phyloP scores from a whole-genome alignment of 2,329 filamentous ascomycete genomes.

The Plenodomus lindquistii region DNA sequence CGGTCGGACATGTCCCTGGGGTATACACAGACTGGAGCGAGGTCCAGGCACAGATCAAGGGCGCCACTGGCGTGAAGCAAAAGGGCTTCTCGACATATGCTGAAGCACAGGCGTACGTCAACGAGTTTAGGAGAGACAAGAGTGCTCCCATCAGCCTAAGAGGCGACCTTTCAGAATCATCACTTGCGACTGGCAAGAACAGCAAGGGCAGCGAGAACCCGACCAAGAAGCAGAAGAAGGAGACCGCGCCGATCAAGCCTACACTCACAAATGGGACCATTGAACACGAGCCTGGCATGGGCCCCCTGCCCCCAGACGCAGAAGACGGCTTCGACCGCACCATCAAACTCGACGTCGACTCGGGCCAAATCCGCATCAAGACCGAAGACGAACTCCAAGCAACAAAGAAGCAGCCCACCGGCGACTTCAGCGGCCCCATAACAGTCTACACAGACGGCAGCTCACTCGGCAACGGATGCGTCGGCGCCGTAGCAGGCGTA shows the following conservation, averaged over 20 bases:
- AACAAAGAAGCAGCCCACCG: slow-evolving; percentile 52
- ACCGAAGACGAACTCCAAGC: slow-evolving; percentile 52
- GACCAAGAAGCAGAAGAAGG: slow-evolving; percentile 46
- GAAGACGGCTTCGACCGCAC: slow-evolving; percentile 66
- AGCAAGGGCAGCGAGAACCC: slow-evolving; percentile 21
- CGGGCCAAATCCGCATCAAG: slow-evolving; percentile 61
- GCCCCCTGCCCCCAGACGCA: slow-evolving; percentile 58
- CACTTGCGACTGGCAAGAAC: slow-evolving; percentile 16
- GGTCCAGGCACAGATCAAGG: slow-evolving; percentile 73
- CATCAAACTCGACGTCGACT: slow-evolving; percentile 57
- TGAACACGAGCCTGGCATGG: slow-evolving; percentile 54
- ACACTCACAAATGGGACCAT: slow-evolving; percentile 16
- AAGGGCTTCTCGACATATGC: slow-evolving; percentile 53
- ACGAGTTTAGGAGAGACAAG: slow-evolving; percentile 31
- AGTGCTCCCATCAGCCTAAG: slow-evolving; percentile 31
- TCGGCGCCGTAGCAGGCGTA: slow-evolving; percentile 61
- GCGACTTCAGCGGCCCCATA: slow-evolving; percentile 54
- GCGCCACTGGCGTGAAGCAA: slow-evolving; percentile 67
- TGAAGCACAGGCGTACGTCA: slow-evolving; percentile 80
- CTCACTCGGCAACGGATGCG: slow-evolving; percentile 61
- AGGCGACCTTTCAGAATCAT: slow-evolving; percentile 33
- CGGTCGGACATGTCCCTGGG: slow-evolving; percentile 60
- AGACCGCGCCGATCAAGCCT: slow-evolving; percentile 19
- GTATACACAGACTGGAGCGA: slow-evolving; percentile 70
- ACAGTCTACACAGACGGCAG: slow-evolving; percentile 68